A percentile compares a stretch with the other conserved stretches of the same genome.
These are phyloP conservation scores for Colletotrichum navitas DNA, from an alignment of 2,329 filamentous ascomycete genomes.

Conservation along the genomic window DNA sequence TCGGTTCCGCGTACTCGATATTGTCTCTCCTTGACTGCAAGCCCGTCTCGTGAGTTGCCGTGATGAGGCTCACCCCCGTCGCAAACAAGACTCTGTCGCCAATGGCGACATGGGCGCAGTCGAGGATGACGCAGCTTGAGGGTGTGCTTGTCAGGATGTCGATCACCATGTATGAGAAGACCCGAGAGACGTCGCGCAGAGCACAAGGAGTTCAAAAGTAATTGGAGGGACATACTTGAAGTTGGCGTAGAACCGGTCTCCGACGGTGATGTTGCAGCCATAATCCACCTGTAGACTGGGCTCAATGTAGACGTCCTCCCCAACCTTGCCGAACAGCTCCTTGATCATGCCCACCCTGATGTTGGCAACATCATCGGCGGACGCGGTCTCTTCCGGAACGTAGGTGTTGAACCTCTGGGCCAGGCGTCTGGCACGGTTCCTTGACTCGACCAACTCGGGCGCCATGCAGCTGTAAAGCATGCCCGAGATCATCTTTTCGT, in stretches of 20 bases:
- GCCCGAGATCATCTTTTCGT: conserved; percentile 74
- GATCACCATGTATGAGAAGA: neutral
- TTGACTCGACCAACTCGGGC: conserved; percentile 62
- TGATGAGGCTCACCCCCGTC: conserved; percentile 64
- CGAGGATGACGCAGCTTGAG: conserved; percentile 54
- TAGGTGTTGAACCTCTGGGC: conserved; percentile 70
- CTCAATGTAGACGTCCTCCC: conserved; percentile 68
- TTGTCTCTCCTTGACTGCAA: conserved; percentile 60
- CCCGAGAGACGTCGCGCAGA: neutral
- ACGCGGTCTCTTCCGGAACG: conserved; percentile 61
- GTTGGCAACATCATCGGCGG: conserved; percentile 53
- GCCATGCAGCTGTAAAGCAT: conserved; percentile 67
- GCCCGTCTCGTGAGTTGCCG: conserved; percentile 66
- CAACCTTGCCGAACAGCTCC: conserved; percentile 63
- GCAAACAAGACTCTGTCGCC: conserved; percentile 65
- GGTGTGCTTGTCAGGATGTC: neutral
- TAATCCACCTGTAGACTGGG: conserved; percentile 74
- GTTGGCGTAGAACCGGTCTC: conserved; percentile 73
- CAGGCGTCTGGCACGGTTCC: conserved; percentile 67
- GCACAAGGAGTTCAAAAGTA: neutral
- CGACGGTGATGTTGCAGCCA: conserved; percentile 73
- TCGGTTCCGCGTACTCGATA: conserved; percentile 62
- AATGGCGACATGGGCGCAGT: conserved; percentile 65
- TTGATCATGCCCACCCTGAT: conserved; percentile 61
- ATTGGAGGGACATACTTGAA: conserved; percentile 56